phyloP scores from a whole-genome alignment of 306 rosid species.

The Pyrus betulifolia region DNA sequence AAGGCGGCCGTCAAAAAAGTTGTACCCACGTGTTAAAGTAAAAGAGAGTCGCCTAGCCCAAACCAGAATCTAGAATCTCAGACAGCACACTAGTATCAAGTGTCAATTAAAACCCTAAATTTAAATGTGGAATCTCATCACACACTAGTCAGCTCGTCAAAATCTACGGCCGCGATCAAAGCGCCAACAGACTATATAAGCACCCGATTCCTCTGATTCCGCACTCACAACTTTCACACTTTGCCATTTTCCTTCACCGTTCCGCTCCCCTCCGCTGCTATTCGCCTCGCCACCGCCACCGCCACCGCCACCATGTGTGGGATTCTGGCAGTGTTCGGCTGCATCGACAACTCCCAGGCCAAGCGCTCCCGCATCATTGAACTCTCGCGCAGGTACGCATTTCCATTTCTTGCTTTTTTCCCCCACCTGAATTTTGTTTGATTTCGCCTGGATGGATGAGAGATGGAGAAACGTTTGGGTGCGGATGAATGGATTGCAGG shows the following conservation, averaged over 20 bases:
- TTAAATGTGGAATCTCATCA: slow-evolving; percentile 20
- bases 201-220: background rate
- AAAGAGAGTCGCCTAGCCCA: no score
- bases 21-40: no score
- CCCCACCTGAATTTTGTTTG: background rate
- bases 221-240: slow-evolving; percentile 11
- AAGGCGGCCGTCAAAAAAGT: no score
- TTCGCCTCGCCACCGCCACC: slow-evolving; percentile 17
- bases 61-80: no score
- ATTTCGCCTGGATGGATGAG: no score
- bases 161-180: slow-evolving; percentile 29
- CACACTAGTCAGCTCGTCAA: slow-evolving; percentile 18
- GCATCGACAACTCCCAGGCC: slow-evolving; percentile 68
- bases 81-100: no score
- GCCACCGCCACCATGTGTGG: slow-evolving; percentile 70
- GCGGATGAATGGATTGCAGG: slow-evolving; percentile 22
- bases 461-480: background rate
- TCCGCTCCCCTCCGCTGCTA: background rate
- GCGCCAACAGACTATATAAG: background rate
- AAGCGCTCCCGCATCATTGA: slow-evolving; percentile 86
- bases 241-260: background rate
- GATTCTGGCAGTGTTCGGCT: slow-evolving; percentile 83
- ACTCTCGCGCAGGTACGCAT: slow-evolving; percentile 65
- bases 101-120: no score
- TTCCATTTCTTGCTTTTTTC: background rate